Conservation (phyloP, 2,329 filamentous ascomycete genomes). For the Aspergillus neotritici region DNA sequence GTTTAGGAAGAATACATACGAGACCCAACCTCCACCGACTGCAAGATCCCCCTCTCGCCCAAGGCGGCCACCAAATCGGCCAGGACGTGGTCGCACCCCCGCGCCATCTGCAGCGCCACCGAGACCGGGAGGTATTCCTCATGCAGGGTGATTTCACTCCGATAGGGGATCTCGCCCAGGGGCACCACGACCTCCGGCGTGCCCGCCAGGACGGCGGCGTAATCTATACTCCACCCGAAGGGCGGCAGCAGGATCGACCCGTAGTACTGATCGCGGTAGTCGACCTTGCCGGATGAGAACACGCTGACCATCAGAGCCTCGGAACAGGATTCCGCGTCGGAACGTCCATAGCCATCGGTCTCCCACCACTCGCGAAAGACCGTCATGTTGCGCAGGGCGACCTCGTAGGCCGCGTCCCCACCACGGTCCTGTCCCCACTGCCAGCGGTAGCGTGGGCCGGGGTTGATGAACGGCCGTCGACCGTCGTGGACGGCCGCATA, state of each 20-base stretch:
- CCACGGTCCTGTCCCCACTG: constrained; percentile 15
- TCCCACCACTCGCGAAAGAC: constrained; percentile 32
- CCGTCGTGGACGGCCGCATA: constrained; percentile 19
- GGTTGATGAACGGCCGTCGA: constrained; percentile 25
- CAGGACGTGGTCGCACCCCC: constrained; percentile 30
- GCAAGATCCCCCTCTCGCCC: constrained; percentile 21
- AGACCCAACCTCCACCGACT: constrained; percentile 18
- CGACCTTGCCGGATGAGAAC: constrained; percentile 12
- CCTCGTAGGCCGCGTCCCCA: constrained; percentile 14
- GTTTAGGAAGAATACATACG: constrained; percentile 9
- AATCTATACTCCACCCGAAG: constrained; percentile 16
- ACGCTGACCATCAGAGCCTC: constrained; percentile 27
- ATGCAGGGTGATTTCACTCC: constrained; percentile 20
- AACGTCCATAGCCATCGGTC: constrained; percentile 18
- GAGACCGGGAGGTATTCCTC: constrained; percentile 31
- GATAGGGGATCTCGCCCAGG: constrained; percentile 21
- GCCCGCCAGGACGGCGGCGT: constrained; percentile 20
- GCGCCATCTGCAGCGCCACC: constrained; percentile 25
- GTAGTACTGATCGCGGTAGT: constrained; percentile 18
- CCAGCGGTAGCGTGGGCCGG: constrained; percentile 23
- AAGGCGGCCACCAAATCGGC: constrained; percentile 25
- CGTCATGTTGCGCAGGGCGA: constrained; percentile 29
- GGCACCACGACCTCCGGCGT: constrained; percentile 26
- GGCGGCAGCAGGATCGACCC: constrained; percentile 14
- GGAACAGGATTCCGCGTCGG: constrained; percentile 24